Evolutionary conservation across 306 rosid genomes (phyloP), one percentile per base, ranked within the genome.

Genomic region (Malus sieversii): DNA sequence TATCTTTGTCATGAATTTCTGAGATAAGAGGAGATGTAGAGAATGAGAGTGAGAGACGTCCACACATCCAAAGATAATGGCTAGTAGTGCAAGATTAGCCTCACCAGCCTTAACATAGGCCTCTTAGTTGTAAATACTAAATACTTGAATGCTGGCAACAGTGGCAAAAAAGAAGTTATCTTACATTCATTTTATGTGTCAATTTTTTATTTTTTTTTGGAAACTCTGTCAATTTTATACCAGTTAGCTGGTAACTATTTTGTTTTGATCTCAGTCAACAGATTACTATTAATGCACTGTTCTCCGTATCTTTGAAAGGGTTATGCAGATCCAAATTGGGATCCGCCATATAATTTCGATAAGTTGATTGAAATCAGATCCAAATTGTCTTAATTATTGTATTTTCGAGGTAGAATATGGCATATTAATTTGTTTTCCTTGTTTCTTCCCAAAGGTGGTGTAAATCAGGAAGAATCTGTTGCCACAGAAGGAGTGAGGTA

Each of bases 401-500:
- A 65, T 33, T 32, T 63, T 33, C 4, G 3, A 63, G 67, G 12
- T 62, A 23, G 20, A 44, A 48, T 64, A 3, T 69, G 55, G 38
- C 57, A 16, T 12, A 58, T 72, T 71, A 55, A n/a, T 66, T 73
- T 59, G 33, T n/a, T 74, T 44, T 48, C 45, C 66, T 68, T 61
- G 59, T 74, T 68, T 45, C 71, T 66, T 75, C 48, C 16, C 22
- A 38, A 74, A 94, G 98, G 90, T 85, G 83, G 77, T 15, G 67
- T 80, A 79, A 78, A 68, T 66, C 83, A 87, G 74, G 90, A 86
- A 78, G 84, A 86, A 86, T 62, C 88, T 38, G 77, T 55, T 57
- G 15, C 79, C 70, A 51, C 9, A 61, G 80, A 81, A 71, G 85
- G 68, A 83, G 64, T 69, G 75, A 86, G 97, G 97, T 90, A 71